These are phyloP conservation scores for Sanghuangporus baumii DNA, from an alignment of 1,284 basidiomycete species.

Conservation along the genomic window DNA sequence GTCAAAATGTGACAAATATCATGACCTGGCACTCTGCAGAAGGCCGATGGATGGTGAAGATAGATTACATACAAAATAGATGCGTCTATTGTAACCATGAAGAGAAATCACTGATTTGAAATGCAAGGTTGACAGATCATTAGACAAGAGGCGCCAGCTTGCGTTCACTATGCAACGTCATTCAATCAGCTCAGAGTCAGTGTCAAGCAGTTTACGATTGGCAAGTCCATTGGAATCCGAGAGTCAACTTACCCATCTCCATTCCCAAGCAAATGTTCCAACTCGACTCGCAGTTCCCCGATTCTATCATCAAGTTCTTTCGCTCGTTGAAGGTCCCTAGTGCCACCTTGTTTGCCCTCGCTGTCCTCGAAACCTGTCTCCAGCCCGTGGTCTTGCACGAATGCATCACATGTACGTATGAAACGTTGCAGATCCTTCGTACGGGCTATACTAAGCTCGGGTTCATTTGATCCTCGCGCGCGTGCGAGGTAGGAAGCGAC, in stretches of 20 bases:
- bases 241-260: slow-evolving; percentile 11
- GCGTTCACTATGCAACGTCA: neutral
- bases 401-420: slow-evolving; percentile 51
- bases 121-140: neutral
- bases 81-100: too few relatives aligned
- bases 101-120: neutral
- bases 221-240: neutral
- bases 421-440: slow-evolving; percentile 59
- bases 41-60: too few relatives aligned
- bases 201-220: neutral
- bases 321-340: neutral
- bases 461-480: slow-evolving; percentile 59
- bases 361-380: slow-evolving; percentile 9
- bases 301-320: slow-evolving; percentile 3
- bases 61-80: too few relatives aligned
- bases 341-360: neutral
- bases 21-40: too few relatives aligned
- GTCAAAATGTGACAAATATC: too few relatives aligned
- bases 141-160: neutral
- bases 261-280: slow-evolving; percentile 16
- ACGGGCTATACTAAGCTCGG: slow-evolving; percentile 48
- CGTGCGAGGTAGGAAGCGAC: slow-evolving; percentile 68
- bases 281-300: slow-evolving; percentile 2
- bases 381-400: slow-evolving; percentile 52
- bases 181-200: neutral